These are phyloP conservation scores for Mucor piriformis DNA, from an alignment of 371 early-diverging fungal species.

Conservation along the genomic window DNA sequence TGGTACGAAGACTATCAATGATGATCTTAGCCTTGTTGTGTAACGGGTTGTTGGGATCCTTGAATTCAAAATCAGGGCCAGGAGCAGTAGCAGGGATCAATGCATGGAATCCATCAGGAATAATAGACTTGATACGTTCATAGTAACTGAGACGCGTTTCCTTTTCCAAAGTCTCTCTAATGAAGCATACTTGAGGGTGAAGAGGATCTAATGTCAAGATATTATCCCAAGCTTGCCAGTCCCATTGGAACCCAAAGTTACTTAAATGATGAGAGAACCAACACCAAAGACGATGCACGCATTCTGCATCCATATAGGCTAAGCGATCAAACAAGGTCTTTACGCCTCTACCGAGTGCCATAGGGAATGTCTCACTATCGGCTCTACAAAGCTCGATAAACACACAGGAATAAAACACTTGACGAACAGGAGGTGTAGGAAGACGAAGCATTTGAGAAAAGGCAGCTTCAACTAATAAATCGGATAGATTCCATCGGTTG, in stretches of 20 bases:
- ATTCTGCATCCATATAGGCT: constrained; percentile 84
- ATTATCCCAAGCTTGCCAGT: constrained; percentile 84
- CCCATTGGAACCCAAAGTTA: constrained; percentile 92
- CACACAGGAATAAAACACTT: constrained; percentile 82
- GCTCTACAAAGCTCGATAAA: constrained; percentile 83
- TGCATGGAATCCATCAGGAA: constrained; percentile 68
- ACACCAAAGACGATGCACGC: constrained; percentile 75
- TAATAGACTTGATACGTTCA: constrained; percentile 79
- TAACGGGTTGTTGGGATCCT: constrained; percentile 49
- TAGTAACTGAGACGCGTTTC: constrained; percentile 82
- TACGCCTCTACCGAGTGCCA: constrained; percentile 62
- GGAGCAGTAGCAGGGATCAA: constrained; percentile 73
- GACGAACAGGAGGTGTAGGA: constrained; percentile 66
- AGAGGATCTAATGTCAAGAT: constrained; percentile 45
- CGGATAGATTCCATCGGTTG: constrained; percentile 39
- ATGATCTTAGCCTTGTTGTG: constrained; percentile 63
- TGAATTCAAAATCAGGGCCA: constrained; percentile 69
- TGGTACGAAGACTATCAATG: constrained; percentile 61
- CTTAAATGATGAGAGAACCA: constrained; percentile 92
- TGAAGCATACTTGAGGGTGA: constrained; percentile 65
- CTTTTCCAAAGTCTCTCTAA: constrained; percentile 84
- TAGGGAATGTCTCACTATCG: constrained; percentile 66
- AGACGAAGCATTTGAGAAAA: constrained; percentile 73
- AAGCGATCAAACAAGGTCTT: constrained; percentile 65
- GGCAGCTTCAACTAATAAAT: constrained; percentile 43